Evolutionary conservation across 257 asterid species (phyloP).

Genomic region (Ilex aquifolium): DNA sequence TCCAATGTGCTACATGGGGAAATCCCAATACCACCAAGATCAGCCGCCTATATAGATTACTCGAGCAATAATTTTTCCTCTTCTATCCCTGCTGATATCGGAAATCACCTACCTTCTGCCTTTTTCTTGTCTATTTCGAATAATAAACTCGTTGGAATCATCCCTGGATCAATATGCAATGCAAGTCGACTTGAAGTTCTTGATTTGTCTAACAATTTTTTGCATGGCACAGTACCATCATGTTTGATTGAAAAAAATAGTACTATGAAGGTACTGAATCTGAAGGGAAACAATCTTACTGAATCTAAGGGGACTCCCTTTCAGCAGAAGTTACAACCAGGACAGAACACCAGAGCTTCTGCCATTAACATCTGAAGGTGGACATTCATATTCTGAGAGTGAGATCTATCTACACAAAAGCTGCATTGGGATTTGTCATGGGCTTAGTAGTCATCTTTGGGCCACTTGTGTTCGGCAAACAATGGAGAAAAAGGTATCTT

Average conservation of each 20-base stretch:
- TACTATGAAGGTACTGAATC: conserved; percentile 27
- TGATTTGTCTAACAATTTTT: conserved; percentile 46
- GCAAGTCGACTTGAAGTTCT: conserved; percentile 34
- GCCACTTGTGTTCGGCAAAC: conserved; percentile 9
- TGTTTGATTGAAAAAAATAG: conserved; percentile 24
- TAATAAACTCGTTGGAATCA: conserved; percentile 31
- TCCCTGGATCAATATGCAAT: conserved; percentile 55
- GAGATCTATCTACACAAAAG: conserved; percentile 13
- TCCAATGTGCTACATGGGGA: background rate
- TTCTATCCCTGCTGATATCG: conserved; percentile 20
- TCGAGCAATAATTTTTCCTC: conserved; percentile 24
- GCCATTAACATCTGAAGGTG: conserved; percentile 4
- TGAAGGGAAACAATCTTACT: conserved; percentile 39
- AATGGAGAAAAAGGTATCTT: conserved; percentile 4
- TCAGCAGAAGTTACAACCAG: conserved; percentile 7
- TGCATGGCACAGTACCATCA: conserved; percentile 37
- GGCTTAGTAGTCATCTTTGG: conserved; percentile 13
- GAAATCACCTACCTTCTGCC: conserved; percentile 10
- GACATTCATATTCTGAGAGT: background rate
- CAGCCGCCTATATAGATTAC: conserved; percentile 22
- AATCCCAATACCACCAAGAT: conserved; percentile 20
- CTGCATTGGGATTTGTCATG: conserved; percentile 14
- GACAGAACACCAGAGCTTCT: background rate
- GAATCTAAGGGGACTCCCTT: conserved; percentile 27
- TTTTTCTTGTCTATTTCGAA: conserved; percentile 37